Evolutionary conservation across 176 grass and related monocot species (phyloP).

Genomic region (Hordeum marinum): DNA sequence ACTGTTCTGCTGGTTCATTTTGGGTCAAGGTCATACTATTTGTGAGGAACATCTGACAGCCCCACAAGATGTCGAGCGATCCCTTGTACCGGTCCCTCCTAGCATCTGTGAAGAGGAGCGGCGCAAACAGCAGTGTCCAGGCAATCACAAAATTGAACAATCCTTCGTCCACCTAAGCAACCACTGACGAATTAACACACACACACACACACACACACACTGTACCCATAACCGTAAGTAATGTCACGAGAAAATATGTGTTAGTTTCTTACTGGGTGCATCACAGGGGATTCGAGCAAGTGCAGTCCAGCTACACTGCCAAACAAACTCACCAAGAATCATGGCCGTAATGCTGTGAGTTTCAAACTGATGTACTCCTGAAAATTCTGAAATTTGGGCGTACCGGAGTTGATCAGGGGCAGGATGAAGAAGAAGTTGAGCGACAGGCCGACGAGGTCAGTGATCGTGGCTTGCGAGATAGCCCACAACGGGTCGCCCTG

Average conservation of each 20-base stretch:
- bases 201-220: not conserved
- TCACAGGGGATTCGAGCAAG: slow-evolving; percentile 63
- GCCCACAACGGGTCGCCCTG: slow-evolving; percentile 87
- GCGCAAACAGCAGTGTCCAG: slow-evolving; percentile 88
- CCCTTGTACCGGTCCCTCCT: slow-evolving; percentile 70
- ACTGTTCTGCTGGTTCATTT: not conserved
- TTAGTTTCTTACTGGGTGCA: slow-evolving; percentile 72
- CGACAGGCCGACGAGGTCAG: slow-evolving; percentile 67
- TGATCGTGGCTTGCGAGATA: slow-evolving; percentile 59
- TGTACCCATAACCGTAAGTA: not conserved
- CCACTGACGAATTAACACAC: not conserved
- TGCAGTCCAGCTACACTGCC: slow-evolving; percentile 73
- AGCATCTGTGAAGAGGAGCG: slow-evolving; percentile 66
- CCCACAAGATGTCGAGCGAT: slow-evolving; percentile 79
- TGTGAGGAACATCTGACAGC: slow-evolving; percentile 95
- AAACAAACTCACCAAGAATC: slow-evolving; percentile 31
- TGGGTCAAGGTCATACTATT: slow-evolving; percentile 68
- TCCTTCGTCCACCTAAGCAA: slow-evolving; percentile 61
- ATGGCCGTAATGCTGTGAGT: not conserved
- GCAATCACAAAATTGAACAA: slow-evolving; percentile 88
- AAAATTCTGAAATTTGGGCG: not conserved
- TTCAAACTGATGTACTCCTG: not conserved
- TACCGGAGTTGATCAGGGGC: slow-evolving; percentile 72
- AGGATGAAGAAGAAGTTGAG: slow-evolving; percentile 94
- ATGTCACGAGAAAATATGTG: not conserved